Conservation (phyloP, 768 basidiomycete species). For the Rhodocollybia butyracea region DNA sequence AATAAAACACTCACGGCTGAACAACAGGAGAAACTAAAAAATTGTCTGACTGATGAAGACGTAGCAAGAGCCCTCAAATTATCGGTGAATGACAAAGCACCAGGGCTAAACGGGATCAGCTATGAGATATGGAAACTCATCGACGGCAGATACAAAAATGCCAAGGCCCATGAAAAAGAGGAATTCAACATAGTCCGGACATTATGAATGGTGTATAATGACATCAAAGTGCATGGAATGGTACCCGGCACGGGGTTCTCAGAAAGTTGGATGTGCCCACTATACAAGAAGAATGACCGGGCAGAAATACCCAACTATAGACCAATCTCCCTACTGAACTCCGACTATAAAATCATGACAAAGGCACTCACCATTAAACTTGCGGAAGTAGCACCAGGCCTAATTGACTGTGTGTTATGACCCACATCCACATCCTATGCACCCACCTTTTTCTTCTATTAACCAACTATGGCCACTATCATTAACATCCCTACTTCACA, state of each 20-base stretch:
- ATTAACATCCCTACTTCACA: too few species aligned
- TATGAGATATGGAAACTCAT: constrained; percentile 9
- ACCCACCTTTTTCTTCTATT: too few species aligned
- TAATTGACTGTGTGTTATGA: too few species aligned
- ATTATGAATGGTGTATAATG: constrained; percentile 6
- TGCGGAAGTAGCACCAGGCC: constrained; percentile 7
- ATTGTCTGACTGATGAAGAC: not conserved
- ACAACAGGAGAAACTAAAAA: not conserved
- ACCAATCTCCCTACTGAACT: constrained; percentile 34
- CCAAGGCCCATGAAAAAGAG: not conserved
- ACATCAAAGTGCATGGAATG: constrained; percentile 26
- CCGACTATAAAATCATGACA: constrained; percentile 36
- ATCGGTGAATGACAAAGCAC: not conserved
- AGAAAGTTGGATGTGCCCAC: constrained; percentile 33
- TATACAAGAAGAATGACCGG: constrained; percentile 39
- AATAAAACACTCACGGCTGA: not conserved
- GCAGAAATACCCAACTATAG: constrained; percentile 30
- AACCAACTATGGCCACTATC: too few species aligned
- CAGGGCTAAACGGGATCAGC: constrained; percentile 10
- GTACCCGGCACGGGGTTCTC: constrained; percentile 16
- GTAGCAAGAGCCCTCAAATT: not conserved
- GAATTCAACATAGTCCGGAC: constrained; percentile 9
- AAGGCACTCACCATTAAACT: constrained; percentile 21
- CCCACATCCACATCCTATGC: too few species aligned
- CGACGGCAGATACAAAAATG: not conserved